phyloP scores from a whole-genome alignment of 371 early-diverging fungal species.

The Apophysomyces variabilis region DNA sequence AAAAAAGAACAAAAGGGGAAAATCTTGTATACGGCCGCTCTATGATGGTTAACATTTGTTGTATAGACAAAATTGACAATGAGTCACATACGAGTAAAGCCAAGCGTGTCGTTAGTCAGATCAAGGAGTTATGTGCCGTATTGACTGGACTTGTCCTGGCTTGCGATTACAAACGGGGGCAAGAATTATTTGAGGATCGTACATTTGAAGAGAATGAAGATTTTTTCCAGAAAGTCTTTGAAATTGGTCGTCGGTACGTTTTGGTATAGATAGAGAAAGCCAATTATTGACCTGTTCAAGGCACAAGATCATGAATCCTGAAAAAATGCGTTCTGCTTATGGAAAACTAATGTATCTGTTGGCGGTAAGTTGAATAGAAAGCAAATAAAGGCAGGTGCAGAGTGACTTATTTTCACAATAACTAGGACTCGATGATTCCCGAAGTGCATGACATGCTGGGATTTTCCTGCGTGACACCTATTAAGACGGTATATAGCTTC shows the following conservation, averaged over 20 bases:
- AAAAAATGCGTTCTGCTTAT: conserved; percentile 94
- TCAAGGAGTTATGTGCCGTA: conserved; percentile 93
- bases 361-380: conserved; percentile 45
- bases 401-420: conserved; percentile 2
- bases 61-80: conserved; percentile 93
- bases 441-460: conserved; percentile 86
- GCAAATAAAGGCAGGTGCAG: neutral
- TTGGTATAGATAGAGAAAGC: neutral
- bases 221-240: conserved; percentile 91
- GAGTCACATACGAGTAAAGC: conserved; percentile 81
- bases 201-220: conserved; percentile 86
- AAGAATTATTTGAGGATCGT: conserved; percentile 84
- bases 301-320: conserved; percentile 98
- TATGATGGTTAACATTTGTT: conserved; percentile 17
- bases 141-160: conserved; percentile 88
- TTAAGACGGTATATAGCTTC: conserved; percentile 86
- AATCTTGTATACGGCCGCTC: too few species aligned
- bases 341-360: conserved; percentile 95
- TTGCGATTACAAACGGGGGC: conserved; percentile 86
- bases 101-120: conserved; percentile 92
- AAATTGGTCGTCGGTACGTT: conserved; percentile 84
- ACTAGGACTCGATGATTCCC: conserved; percentile 82
- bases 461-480: conserved; percentile 80
- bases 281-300: conserved; percentile 16
- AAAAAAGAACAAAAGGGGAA: neutral